These are phyloP conservation scores for Chiua sp. DNA, from an alignment of 1,284 basidiomycete genomes.

Conservation along the genomic window DNA sequence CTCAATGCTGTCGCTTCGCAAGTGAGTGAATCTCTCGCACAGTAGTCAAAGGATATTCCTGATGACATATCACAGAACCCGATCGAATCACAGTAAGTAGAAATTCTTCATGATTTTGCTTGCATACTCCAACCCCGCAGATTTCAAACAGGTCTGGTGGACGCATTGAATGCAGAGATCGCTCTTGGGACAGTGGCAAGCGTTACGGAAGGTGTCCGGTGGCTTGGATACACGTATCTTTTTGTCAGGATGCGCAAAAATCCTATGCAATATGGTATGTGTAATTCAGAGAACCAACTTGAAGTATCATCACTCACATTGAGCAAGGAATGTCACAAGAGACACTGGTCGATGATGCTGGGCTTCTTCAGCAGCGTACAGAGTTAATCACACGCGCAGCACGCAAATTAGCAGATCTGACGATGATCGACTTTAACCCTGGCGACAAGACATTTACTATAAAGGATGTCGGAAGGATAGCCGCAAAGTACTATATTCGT, in stretches of 20 bases:
- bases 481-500: slow-evolving; percentile 96
- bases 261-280: slow-evolving; percentile 86
- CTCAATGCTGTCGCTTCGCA: slow-evolving; percentile 89
- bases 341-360: slow-evolving; percentile 77
- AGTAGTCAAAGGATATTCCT: slow-evolving; percentile 1
- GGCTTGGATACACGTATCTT: slow-evolving; percentile 98
- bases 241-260: slow-evolving; percentile 97
- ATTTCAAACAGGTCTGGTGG: slow-evolving; percentile 88
- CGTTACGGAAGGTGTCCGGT: slow-evolving; percentile 87
- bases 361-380: slow-evolving; percentile 76
- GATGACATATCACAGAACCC: slow-evolving; percentile 64
- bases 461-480: slow-evolving; percentile 92
- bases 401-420: slow-evolving; percentile 69
- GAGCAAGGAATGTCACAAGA: slow-evolving; percentile 78
- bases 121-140: slow-evolving; percentile 44
- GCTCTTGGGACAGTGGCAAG: slow-evolving; percentile 94
- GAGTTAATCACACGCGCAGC: slow-evolving; percentile 79
- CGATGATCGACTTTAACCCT: slow-evolving; percentile 89
- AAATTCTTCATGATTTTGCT: background rate
- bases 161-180: slow-evolving; percentile 96
- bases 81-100: slow-evolving; percentile 90
- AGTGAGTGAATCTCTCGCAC: slow-evolving; percentile 45
- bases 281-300: background rate
- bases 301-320: background rate
- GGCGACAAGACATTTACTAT: slow-evolving; percentile 69